phyloP scores from a whole-genome alignment of 192 early-diverging fungal species.

The Umbelopsis sp. region DNA sequence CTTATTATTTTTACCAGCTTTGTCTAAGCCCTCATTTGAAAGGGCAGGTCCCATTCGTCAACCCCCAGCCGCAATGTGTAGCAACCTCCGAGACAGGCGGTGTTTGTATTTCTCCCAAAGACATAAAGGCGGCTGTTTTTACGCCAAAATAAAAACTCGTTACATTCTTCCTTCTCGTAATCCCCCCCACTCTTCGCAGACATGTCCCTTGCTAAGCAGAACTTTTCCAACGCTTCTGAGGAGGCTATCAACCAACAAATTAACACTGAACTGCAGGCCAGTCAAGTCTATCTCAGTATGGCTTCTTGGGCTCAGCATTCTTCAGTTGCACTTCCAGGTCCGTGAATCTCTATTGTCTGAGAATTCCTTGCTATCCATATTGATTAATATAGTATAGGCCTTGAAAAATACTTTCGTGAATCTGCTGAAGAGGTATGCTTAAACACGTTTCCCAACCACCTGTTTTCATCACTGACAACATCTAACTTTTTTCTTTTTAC shows the following conservation, averaged over 20 bases:
- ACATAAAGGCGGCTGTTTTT: slow-evolving; percentile 11
- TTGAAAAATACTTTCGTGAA: slow-evolving; percentile 58
- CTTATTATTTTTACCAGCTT: too few relatives aligned
- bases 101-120: too few relatives aligned
- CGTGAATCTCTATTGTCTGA: background rate
- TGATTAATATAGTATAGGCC: slow-evolving; percentile 22
- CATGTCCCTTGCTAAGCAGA: slow-evolving; percentile 59
- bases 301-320: slow-evolving; percentile 53
- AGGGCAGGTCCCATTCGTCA: too few relatives aligned
- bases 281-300: slow-evolving; percentile 59
- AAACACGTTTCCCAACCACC: background rate
- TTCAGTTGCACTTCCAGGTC: slow-evolving; percentile 53
- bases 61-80: too few relatives aligned
- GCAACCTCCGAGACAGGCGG: too few relatives aligned
- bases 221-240: slow-evolving; percentile 52
- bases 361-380: background rate
- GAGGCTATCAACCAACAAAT: slow-evolving; percentile 62
- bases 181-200: slow-evolving; percentile 6
- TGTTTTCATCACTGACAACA: slow-evolving; percentile 14
- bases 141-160: background rate
- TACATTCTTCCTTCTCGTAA: background rate
- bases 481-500: background rate
- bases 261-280: slow-evolving; percentile 61
- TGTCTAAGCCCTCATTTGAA: too few relatives aligned
- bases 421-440: slow-evolving; percentile 43